Evolutionary conservation across 139 green algal species (phyloP), one percentile per base, ranked within the genome.

Genomic region (Haematococcus sp.): DNA sequence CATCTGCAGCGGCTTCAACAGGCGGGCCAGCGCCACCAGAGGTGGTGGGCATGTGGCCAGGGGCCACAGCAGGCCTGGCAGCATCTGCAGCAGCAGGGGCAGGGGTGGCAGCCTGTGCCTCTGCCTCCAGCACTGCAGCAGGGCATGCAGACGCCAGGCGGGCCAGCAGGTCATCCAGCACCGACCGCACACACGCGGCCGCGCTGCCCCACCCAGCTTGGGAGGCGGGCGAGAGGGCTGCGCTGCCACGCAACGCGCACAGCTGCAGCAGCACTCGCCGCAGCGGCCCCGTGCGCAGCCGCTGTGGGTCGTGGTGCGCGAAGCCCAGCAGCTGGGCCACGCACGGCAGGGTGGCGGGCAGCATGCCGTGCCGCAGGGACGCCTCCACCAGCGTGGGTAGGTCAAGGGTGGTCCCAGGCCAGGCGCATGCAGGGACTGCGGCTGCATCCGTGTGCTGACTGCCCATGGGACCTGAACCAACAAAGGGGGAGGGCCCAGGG

Each of bases 331-430:
- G 11, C 30, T 77, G 68, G 23, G 67, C 63, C 20, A 83, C 77
- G 75, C 79, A 87, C 0, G 86, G 86, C 49, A 89, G 51, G 1
- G 70, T 74, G 63, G 52, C 66, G 9, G 81, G 58, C 49, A 87
- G 70, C 27, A 32, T 51, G 0, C 32, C 71, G n/a, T 64, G 70
- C n/a, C 54, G 63, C 13, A 67, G 44, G 1, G 83, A 80, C 4
- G 73, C 70, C 31, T 34, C 20, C 58, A 87, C 61, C 30, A 78
- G 70, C 27, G 68, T 44, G 11, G 74, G 33, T 1, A 88, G 71
- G n/a, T 89, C 85, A 30, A 87, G 15, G 1, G 59, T 73, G n/a
- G 78, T 68, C 32, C 32, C 56, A 15, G 59, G 63, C 52, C 63
- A 80, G 4, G 23, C 58, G n/a, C 51, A 76, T n/a, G 32, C 61